Base-by-base conservation (phyloP, 2,329 filamentous ascomycete genomes). In the Botrytis paeoniae region DNA sequence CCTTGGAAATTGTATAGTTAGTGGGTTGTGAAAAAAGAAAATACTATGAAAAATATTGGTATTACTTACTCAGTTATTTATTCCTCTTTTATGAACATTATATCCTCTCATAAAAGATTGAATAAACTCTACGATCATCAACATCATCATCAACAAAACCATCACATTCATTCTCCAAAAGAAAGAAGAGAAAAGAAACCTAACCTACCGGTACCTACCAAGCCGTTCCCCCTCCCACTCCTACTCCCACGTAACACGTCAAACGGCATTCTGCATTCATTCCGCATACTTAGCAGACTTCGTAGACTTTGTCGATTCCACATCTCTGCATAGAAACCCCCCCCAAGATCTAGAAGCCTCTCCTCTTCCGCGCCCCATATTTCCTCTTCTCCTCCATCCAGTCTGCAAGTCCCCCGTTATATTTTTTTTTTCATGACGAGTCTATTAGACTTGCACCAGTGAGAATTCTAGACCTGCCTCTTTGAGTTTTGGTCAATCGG, bases 261-360 rank as follows among this genome's bases (percentile, higher is more conserved):
- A 48, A 66, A 54, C 64, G n/a, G 32, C 64, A 66, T 66, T 37
- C 43, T 48, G 43, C 62, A 65, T 20, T 8, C 39, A 48, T 48
- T 22, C 41, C 35, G 10, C 32, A 35, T 35, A 35, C 32, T n/a
- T n/a, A n/a, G n/a, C 61, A 63, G n/a, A 43, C 25, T 41, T 43
- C 14, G 25, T 35, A 48, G 20, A 63, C 16, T 29, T 20, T 14
- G 16, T 37, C 35, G 7, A 51, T 66, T 35, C 25, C 48, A 25
- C n/a, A n/a, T 35, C 22, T n/a, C 32, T 37, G 35, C 25, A 37
- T 48, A 3, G 59, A 57, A 57, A 29, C n/a, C n/a, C 14, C 51
- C 25, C n/a, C 14, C 7, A 29, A 57, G 51, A 57, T 57, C 51
- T 57, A 57, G 51, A 57, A 57, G 51, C 14, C 51, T 29, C n/a